Base-by-base conservation (phyloP, 164 flowering plant genomes). In the Brasenia schreberi region DNA sequence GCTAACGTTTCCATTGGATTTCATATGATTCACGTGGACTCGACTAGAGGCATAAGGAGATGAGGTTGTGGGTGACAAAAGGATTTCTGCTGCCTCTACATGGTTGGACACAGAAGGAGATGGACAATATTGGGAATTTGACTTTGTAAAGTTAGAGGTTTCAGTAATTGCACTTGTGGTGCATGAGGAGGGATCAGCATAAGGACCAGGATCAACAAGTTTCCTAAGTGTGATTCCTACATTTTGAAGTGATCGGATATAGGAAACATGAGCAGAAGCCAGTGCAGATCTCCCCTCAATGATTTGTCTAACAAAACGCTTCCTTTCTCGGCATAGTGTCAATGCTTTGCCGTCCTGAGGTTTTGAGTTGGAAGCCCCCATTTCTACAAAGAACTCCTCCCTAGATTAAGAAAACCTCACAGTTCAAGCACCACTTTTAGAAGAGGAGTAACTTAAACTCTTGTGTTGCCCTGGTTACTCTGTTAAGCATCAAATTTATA, bases 291-390 rank as follows among this genome's bases (percentile, higher is more conserved):
- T 81, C 11, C 96, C 96, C 77, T 94, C 85, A 66, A 91, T 89
- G 45, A 96, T 92, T 77, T 88, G 89, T 69, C 78, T 81, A 59
- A 94, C 85, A 74, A 84, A 85, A 67, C 77, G 87, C 77, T 82
- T 92, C 77, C 99, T 81, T 68, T 90, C 96, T n/a, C 96, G 85
- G 64, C 97, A 94, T 62, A 94, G 80, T 73, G 80, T 81, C 64
- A 94, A 71, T 19, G 96, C 88, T 77, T 92, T 88, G 65, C 92
- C 97, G 72, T 89, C 97, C 61, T 85, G 97, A 68, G 83, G 52
- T 77, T 68, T 89, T 72, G 99, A 89, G 80, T 69, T 81, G 23
- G 92, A 67, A 5, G 72, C 83, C 64, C 97, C 99, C 99, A 93
- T 93, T 65, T 44, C 9, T 65, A 43, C 53, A 43, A 64, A 59